These are phyloP conservation scores for Typha latifolia DNA, from an alignment of 176 grass and related monocot species.

Conservation along the genomic window DNA sequence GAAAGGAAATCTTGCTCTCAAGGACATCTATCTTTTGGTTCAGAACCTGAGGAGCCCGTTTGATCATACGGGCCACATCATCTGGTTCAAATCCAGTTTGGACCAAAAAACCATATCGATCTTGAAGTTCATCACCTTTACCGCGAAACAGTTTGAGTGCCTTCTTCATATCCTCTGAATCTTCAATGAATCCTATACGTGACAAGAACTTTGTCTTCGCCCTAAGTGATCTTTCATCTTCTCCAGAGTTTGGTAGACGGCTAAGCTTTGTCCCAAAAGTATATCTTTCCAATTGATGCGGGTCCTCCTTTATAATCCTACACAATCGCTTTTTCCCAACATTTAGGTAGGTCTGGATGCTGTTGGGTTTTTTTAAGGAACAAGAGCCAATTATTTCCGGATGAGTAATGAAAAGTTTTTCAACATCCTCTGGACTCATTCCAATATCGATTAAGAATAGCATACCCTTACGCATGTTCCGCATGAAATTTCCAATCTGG, in stretches of 20 bases:
- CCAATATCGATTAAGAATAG: conserved; percentile 31
- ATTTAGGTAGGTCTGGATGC: conserved; percentile 30
- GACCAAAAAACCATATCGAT: conserved; percentile 45
- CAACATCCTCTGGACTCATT: conserved; percentile 27
- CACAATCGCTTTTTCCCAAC: conserved; percentile 35
- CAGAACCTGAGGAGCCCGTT: conserved; percentile 36
- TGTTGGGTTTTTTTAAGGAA: conserved; percentile 33
- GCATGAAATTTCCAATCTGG: conserved; percentile 18
- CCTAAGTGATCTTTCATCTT: conserved; percentile 21
- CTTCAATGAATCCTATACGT: conserved; percentile 41
- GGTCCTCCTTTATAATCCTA: conserved; percentile 43
- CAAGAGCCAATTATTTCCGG: conserved; percentile 33
- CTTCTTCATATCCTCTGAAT: conserved; percentile 41
- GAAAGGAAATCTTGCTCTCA: conserved; percentile 42
- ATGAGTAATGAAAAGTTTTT: conserved; percentile 38
- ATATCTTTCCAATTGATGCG: conserved; percentile 32
- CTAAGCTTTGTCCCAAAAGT: conserved; percentile 33
- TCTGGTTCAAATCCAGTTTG: conserved; percentile 31
- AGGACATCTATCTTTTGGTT: conserved; percentile 49
- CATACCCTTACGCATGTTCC: conserved; percentile 28
- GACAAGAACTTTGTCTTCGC: conserved; percentile 40
- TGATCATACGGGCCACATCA: conserved; percentile 45
- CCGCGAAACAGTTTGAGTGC: conserved; percentile 46
- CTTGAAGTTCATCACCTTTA: conserved; percentile 52
- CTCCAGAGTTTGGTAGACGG: conserved; percentile 22